Percentiles rank a stretch among this genome's conserved stretches.
phyloP scores from a whole-genome alignment of 805 yeast genomes.

The Lipomyces spencermartinsiae region DNA sequence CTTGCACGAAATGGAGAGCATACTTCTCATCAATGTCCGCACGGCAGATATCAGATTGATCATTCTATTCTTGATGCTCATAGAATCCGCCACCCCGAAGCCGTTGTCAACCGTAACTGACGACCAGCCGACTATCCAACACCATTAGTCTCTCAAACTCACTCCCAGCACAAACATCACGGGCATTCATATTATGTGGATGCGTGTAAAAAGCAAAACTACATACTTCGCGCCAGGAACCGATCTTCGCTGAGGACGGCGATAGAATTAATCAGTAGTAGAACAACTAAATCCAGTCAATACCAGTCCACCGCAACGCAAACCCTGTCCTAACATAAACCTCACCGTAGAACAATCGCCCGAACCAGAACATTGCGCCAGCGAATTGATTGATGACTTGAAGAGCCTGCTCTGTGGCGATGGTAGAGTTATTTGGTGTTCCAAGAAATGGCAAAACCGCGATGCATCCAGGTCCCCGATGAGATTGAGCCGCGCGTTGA shows the following conservation, averaged over 20 bases:
- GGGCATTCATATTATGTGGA: not conserved
- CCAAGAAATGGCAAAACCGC: not conserved
- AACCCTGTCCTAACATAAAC: not conserved
- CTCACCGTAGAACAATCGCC: slow-evolving; percentile 47
- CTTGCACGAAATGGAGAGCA: slow-evolving; percentile 40
- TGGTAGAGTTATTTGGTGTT: not conserved
- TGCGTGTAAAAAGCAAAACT: not conserved
- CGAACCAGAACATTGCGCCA: slow-evolving; percentile 48
- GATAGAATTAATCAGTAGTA: slow-evolving; percentile 69
- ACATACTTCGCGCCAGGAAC: slow-evolving; percentile 67
- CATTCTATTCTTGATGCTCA: slow-evolving; percentile 62
- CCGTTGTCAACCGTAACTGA: slow-evolving; percentile 50
- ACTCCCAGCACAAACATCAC: not conserved
- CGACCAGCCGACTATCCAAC: slow-evolving; percentile 54
- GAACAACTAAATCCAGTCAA: slow-evolving; percentile 39
- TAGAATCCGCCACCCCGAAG: slow-evolving; percentile 52
- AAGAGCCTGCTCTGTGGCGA: not conserved
- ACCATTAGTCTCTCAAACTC: not conserved
- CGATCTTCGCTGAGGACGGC: slow-evolving; percentile 83
- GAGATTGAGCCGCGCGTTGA: not conserved
- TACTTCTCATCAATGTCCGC: slow-evolving; percentile 73
- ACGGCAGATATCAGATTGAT: slow-evolving; percentile 73
- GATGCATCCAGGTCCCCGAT: not conserved
- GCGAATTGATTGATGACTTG: not conserved
- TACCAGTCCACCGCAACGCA: not conserved